Base-by-base conservation (phyloP, 2,329 filamentous ascomycete species). In the Penicillium sclerotigenum region DNA sequence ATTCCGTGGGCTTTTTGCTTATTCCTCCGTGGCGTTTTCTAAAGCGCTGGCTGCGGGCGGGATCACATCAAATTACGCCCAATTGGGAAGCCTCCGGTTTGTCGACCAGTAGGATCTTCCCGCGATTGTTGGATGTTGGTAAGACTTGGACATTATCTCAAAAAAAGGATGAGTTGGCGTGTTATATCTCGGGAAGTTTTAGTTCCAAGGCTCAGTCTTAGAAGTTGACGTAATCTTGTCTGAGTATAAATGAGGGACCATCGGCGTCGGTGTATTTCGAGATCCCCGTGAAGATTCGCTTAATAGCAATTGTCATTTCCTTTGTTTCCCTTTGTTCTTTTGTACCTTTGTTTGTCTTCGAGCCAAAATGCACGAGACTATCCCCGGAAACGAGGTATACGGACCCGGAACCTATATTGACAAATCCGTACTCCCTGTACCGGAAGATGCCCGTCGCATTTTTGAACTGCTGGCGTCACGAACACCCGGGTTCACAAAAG, bases 341-440 rank as follows among this genome's bases (percentile, higher is more conserved):
- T 13, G 2, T 14, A 9, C 10, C 22, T n/a, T 36, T n/a, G 16
- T 14, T 26, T 24, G 10, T 13, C n/a, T 28, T 33, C 6, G 4
- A 43, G 4, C 28, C 16, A 58, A 29, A 36, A 50, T 52, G 24
- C 52, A 57, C 26, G 47, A 65, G 47, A 63, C 61, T 9, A 37
- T 60, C 3, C 41, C 59, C 13, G 62, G 65, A 8, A 47, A 55
- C 14, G 58, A 65, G 7, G 37, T 71, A 24, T 79, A 77, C 56
- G 75, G 76, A 5, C 75, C 75, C 3, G 76, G 76, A 6, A 74
- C 75, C 0, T 75, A 67, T 47, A 71, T 71, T 20, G 77, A 78
- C 63, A 70, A 66, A 34, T 55, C 59, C 4, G 70, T 76, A 45
- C 67, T 69, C 5, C 70, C 75, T 1, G 71, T 77, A 29, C 64